A percentile compares a stretch with the other conserved stretches of the same genome.
phyloP scores from a whole-genome alignment of 306 rosid genomes.

The Vigna hirtella region DNA sequence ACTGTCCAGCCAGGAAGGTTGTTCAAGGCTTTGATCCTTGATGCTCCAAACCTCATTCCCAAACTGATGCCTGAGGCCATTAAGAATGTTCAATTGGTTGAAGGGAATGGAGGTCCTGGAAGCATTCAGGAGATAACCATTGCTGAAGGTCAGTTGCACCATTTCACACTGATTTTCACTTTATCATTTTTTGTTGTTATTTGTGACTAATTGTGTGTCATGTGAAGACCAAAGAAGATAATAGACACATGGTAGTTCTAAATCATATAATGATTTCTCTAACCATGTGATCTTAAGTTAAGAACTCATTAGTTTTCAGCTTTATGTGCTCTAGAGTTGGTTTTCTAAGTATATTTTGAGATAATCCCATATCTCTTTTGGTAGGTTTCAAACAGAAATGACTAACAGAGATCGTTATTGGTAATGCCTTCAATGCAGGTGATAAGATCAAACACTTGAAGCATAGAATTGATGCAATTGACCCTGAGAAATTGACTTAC shows the following conservation, averaged over 20 bases:
- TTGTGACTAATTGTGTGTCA: not conserved
- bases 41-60: slow-evolving; percentile 61
- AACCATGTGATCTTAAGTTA: not conserved
- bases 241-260: not conserved
- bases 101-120: slow-evolving; percentile 79
- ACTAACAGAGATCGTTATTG: slow-evolving; percentile 9
- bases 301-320: not conserved
- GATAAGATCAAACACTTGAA: slow-evolving; percentile 42
- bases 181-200: not conserved
- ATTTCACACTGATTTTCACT: not conserved
- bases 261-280: not conserved
- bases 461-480: slow-evolving; percentile 52
- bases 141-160: slow-evolving; percentile 51
- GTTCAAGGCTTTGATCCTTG: slow-evolving; percentile 77
- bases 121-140: slow-evolving; percentile 65
- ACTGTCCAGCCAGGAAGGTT: slow-evolving; percentile 49
- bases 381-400: slow-evolving; percentile 15
- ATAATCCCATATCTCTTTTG: not conserved
- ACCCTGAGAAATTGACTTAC: slow-evolving; percentile 47
- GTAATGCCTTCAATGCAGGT: slow-evolving; percentile 35
- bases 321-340: not conserved
- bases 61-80: slow-evolving; percentile 63
- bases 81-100: slow-evolving; percentile 52
- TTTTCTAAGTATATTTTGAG: not conserved
- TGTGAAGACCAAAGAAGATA: not conserved